Base-by-base conservation (phyloP, 371 early-diverging fungal genomes). In the Circinella minor region DNA sequence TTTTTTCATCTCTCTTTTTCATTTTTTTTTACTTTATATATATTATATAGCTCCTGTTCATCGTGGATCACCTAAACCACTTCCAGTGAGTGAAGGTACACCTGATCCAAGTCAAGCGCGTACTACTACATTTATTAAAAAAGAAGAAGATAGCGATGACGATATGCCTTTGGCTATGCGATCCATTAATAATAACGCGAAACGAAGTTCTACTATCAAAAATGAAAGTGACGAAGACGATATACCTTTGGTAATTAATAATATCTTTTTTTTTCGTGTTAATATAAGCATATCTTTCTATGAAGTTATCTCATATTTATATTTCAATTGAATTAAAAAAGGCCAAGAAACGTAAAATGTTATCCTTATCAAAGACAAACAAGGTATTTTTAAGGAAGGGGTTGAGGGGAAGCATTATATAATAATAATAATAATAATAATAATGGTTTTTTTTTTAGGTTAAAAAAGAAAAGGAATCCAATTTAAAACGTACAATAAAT, bases 131-230 rank as follows among this genome's bases (percentile, higher is more conserved):
- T 9, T 46, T 11, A 51, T 55, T 4, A 59, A 64, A 38, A 49
- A 55, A n/a, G 71, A 70, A 55, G 71, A 71, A 13, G 74, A 70
- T 20, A 61, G 55, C 49, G 73, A 72, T 47, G 72, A 72, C 60
- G 67, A 67, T 38, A 49, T 72, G 48, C 72, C 72, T 7, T 46
- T 72, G 59, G 39, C 72, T 20, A 48, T 61, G 49, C 72, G 72
- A 47, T 64, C 36, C 34, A 0, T 27, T 27, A 61, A 49, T n/a
- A 43, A 43, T 37, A 36, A 48, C 55, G 43, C 57, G 57, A 65
- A 72, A 27, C 64, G 65, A 4, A 9, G 60, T 65, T 60, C 47
- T 8, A 55, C 49, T 20, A 63, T 67, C 13, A 67, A 63, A 36
- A 8, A 48, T 8, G 63, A 65, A 54, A 70, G 61, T 39, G 66